Base-by-base conservation (phyloP, 352 stramenopile species). In the Phytophthora capsici region DNA sequence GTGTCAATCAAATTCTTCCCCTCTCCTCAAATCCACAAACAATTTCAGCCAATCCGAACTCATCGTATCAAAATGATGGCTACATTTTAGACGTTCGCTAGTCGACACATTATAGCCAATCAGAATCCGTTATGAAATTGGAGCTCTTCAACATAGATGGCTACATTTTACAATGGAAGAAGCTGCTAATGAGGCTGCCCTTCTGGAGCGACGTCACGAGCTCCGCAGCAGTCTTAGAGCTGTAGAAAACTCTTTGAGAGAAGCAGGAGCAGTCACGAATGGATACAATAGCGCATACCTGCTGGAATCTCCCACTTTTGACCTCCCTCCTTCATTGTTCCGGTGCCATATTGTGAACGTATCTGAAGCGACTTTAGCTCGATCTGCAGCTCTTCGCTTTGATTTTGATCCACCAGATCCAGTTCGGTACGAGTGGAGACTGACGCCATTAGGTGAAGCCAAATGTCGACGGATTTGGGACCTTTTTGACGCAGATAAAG, bases 281-380 rank as follows among this genome's bases (percentile, higher is more conserved):
- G 82, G 82, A 30, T 93, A 86, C 68, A 48, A 76, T 32, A 60
- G 66, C 22, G 76, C 77, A 34, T 93, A 90, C 56, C 75, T 76
- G 25, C 69, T 93, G 16, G 70, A 85, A 54, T 66, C 71, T 1
- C 34, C 55, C 9, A 49, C 37, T 23, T 55, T 43, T n/a, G 40
- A 66, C 46, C 66, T 63, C 19, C 45, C 38, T 2, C 46, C 49
- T 2, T 44, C 49, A 0, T 60, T 91, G 16, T 92, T 90, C 32
- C 49, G 32, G 12, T 63, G 51, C 20, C 65, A 61, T 10, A n/a
- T n/a, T 19, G 65, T 67, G 16, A 25, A 17, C 0, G 20, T 86
- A 4, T 56, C 52, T 2, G 46, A 73, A 2, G 55, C 16, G 1
- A 47, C 40, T 16, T 69, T 77, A 26, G 30, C 34, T 3, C 68